Percentiles rank a stretch among this genome's conserved stretches.
These are phyloP conservation scores for Trypanosoma scelopori DNA, from an alignment of 208 protist species.

Conservation along the genomic window DNA sequence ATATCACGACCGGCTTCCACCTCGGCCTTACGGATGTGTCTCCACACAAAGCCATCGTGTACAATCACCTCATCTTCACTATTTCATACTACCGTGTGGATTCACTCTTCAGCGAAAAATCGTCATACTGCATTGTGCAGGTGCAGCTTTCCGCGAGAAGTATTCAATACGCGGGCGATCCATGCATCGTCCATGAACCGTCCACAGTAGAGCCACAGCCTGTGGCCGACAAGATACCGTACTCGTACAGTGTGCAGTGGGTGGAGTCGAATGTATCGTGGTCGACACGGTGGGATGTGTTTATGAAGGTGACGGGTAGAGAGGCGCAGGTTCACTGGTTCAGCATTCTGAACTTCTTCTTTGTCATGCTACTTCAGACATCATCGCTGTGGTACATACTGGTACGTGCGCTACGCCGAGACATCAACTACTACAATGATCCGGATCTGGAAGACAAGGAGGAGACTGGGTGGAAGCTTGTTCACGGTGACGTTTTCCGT, in stretches of 20 bases:
- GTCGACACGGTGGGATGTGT: constrained; percentile 95
- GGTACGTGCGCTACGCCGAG: constrained; percentile 88
- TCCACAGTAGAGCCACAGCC: not conserved
- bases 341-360: constrained; percentile 94
- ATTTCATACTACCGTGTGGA: constrained; percentile 34
- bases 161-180: constrained; percentile 26
- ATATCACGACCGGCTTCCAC: constrained; percentile 22
- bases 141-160: constrained; percentile 27
- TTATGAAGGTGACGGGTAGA: constrained; percentile 57
- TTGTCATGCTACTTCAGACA: constrained; percentile 94
- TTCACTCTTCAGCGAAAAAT: constrained; percentile 5
- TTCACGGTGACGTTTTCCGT: constrained; percentile 94
- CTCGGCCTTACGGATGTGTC: constrained; percentile 18
- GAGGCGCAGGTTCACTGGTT: constrained; percentile 92
- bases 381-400: constrained; percentile 95
- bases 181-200: constrained; percentile 3
- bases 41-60: not conserved
- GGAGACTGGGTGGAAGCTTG: constrained; percentile 93
- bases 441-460: constrained; percentile 62
- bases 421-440: constrained; percentile 92
- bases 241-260: constrained; percentile 70
- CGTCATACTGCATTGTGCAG: constrained; percentile 40
- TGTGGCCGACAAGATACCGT: constrained; percentile 28
- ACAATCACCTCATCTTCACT: constrained; percentile 46
- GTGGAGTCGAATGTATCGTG: constrained; percentile 68